A percentile compares a stretch with the other conserved stretches of the same genome.
These are phyloP conservation scores for Diphasiastrum complanatum DNA, from an alignment of 83 land plant species.

Conservation along the genomic window DNA sequence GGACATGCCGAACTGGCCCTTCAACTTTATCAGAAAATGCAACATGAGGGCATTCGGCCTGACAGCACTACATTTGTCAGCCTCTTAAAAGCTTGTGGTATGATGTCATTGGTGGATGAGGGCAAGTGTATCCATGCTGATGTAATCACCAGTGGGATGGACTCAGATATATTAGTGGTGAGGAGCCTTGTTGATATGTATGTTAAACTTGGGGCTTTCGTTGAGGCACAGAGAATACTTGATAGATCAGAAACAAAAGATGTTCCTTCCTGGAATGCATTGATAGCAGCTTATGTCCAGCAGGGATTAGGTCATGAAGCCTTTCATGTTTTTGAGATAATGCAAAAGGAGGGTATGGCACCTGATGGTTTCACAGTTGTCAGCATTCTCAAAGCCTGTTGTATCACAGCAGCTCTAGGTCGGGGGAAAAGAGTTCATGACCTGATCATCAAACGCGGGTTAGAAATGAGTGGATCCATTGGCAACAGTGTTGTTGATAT, in stretches of 20 bases:
- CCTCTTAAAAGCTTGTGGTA: constrained; percentile 42
- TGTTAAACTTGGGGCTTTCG: not conserved
- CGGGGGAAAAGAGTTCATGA: too few relatives aligned
- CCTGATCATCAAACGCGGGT: too few relatives aligned
- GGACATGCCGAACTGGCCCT: constrained; percentile 35
- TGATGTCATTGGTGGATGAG: constrained; percentile 21
- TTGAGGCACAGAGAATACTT: too few relatives aligned
- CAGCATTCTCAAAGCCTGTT: constrained; percentile 1
- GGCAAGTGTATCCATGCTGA: constrained; percentile 18
- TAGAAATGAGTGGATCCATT: too few relatives aligned
- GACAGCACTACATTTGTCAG: constrained; percentile 32
- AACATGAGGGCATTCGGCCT: constrained; percentile 21
- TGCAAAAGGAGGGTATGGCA: constrained; percentile 8
- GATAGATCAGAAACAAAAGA: too few relatives aligned
- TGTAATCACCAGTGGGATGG: not conserved
- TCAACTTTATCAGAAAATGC: constrained; percentile 32
- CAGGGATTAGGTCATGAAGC: constrained; percentile 33
- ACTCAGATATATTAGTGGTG: not conserved
- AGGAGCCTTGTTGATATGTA: not conserved
- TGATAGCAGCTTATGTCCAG: constrained; percentile 38
- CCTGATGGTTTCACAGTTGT: constrained; percentile 11
- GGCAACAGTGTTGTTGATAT: too few relatives aligned
- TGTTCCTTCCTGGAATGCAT: constrained; percentile 34
- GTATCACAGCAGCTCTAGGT: too few relatives aligned
- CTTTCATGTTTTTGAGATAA: constrained; percentile 7